Evolutionary conservation across 176 grass and related monocot genomes (phyloP).

Genomic region (Pontederia crassipes): DNA sequence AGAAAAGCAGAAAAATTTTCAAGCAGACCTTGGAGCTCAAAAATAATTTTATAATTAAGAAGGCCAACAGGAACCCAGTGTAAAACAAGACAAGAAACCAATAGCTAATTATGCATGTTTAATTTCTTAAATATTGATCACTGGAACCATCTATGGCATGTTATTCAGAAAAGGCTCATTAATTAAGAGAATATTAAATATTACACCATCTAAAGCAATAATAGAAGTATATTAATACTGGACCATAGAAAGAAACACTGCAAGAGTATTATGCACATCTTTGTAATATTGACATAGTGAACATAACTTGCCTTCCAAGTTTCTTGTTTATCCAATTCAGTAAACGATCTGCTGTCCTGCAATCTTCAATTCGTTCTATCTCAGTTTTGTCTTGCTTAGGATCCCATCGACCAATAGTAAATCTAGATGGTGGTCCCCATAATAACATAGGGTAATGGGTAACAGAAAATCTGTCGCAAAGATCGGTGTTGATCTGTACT

Average conservation of each 20-base stretch:
- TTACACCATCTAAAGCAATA: no score
- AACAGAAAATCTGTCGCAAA: conserved; percentile 85
- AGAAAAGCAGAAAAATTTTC: background rate
- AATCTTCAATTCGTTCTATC: conserved; percentile 73
- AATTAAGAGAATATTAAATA: no score
- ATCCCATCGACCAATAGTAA: conserved; percentile 50
- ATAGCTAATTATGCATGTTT: no score
- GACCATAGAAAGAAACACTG: background rate
- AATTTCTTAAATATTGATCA: no score
- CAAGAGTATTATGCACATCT: no score
- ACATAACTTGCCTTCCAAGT: conserved; percentile 53
- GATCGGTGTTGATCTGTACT: conserved; percentile 72
- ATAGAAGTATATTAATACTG: no score
- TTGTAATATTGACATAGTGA: background rate
- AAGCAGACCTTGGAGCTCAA: background rate
- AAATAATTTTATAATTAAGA: background rate
- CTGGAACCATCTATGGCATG: no score
- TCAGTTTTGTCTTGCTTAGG: conserved; percentile 75
- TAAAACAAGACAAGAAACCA: no score
- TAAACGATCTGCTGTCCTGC: conserved; percentile 69
- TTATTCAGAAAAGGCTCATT: no score
- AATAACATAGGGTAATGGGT: conserved; percentile 78
- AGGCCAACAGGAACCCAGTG: background rate
- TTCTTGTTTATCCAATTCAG: conserved; percentile 95
- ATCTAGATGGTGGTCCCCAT: conserved; percentile 74